Percentiles rank a stretch among this genome's conserved stretches.
Evolutionary conservation across 192 early-diverging fungal genomes (phyloP).

Genomic region (Rhizophagus clarus): DNA sequence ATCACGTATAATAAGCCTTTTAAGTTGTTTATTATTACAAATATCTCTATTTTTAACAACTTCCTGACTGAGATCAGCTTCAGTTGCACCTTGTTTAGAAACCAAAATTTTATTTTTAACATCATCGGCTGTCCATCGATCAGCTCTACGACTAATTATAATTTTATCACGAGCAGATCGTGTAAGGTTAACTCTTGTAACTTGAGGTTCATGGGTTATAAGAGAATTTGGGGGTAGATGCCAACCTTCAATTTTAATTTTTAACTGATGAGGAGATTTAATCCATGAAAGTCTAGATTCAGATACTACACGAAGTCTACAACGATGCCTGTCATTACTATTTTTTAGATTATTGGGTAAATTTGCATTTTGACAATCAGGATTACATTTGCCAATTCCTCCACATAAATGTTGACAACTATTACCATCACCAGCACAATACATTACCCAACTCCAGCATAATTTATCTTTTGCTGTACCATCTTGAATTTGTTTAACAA

Average conservation of each 20-base stretch:
- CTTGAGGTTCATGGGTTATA: conserved; percentile 1
- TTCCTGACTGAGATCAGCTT: conserved; percentile 14
- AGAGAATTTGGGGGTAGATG: conserved; percentile 9
- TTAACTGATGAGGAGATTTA: conserved; percentile 11
- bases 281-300: conserved; percentile 12
- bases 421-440: conserved; percentile 20
- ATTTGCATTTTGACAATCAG: conserved; percentile 11
- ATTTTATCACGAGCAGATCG: conserved; percentile 16
- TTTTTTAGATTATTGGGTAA: conserved; percentile 25
- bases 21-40: conserved; percentile 28
- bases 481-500: conserved; percentile 3
- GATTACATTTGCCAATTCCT: conserved; percentile 21
- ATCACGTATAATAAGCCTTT: conserved; percentile 18
- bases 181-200: conserved; percentile 7
- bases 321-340: conserved; percentile 22
- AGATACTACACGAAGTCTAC: conserved; percentile 8
- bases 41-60: conserved; percentile 15
- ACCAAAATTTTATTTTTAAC: conserved; percentile 20
- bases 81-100: conserved; percentile 2
- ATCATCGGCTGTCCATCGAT: conserved; percentile 12
- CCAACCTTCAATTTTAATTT: conserved; percentile 18
- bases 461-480: conserved; percentile 16
- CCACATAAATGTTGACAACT: conserved; percentile 26
- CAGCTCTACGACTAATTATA: conserved; percentile 25
- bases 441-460: conserved; percentile 25